Evolutionary conservation across 2,329 filamentous ascomycete species (phyloP).

Genomic region (Pestalotiopsis sp.): DNA sequence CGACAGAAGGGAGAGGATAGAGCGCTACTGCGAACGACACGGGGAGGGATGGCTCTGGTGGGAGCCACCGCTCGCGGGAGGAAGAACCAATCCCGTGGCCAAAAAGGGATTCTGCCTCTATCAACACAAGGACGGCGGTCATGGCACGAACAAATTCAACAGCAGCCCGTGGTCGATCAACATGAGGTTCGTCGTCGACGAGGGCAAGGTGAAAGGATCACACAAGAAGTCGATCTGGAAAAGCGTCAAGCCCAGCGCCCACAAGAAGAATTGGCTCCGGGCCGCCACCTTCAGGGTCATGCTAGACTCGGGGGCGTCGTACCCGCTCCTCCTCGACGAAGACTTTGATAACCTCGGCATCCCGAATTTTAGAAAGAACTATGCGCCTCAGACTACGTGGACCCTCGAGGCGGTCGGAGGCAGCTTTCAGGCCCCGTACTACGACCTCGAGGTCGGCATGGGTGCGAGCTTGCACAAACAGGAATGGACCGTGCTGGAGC

Average conservation of each 20-base stretch:
- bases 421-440: conserved; percentile 1
- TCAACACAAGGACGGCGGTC: background rate
- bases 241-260: background rate
- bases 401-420: conserved; percentile 4
- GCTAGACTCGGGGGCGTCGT: conserved; percentile 46
- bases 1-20: conserved; percentile 40
- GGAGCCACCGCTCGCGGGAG: conserved; percentile 41
- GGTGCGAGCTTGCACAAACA: conserved; percentile 14
- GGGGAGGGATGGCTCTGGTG: conserved; percentile 49
- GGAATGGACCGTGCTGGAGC: background rate
- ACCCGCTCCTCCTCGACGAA: conserved; percentile 36
- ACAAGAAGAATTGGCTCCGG: conserved; percentile 15
- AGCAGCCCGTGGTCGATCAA: conserved; percentile 27
- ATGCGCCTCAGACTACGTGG: conserved; percentile 37
- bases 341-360: conserved; percentile 40
- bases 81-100: conserved; percentile 23
- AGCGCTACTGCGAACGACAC: conserved; percentile 36
- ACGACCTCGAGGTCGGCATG: conserved; percentile 23
- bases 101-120: conserved; percentile 34
- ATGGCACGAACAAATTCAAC: conserved; percentile 10
- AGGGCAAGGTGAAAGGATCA: conserved; percentile 10
- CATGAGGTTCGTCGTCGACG: conserved; percentile 20
- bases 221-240: background rate
- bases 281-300: conserved; percentile 32
- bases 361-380: conserved; percentile 24